Evolutionary conservation across 2,329 filamentous ascomycete genomes (phyloP).

Genomic region (Tolypocladium paradoxum): DNA sequence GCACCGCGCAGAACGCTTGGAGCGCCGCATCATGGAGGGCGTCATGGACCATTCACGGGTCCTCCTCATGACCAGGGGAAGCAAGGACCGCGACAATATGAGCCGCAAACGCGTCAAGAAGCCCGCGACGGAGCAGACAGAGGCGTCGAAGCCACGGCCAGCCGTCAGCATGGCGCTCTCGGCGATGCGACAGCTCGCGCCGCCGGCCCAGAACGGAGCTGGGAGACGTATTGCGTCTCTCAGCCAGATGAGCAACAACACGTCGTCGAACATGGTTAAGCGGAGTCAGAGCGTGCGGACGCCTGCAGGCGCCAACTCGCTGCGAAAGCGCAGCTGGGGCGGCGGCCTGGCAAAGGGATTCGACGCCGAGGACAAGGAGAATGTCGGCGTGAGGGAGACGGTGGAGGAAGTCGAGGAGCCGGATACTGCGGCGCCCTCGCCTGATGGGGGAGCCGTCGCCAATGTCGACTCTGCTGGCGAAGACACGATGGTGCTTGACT

Average conservation of each 20-base stretch:
- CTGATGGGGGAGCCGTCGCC: conserved; percentile 1
- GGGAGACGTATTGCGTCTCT: conserved; percentile 79
- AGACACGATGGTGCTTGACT: conserved; percentile 7
- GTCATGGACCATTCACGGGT: conserved; percentile 93
- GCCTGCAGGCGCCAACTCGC: conserved; percentile 31
- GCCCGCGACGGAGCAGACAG: conserved; percentile 15
- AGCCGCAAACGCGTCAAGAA: conserved; percentile 45
- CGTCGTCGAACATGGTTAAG: conserved; percentile 53
- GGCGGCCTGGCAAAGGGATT: conserved; percentile 37
- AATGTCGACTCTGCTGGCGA: conserved; percentile 5
- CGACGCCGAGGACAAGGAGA: conserved; percentile 51
- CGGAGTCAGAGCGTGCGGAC: conserved; percentile 70
- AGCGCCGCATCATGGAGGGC: conserved; percentile 86
- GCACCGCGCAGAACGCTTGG: conserved; percentile 72
- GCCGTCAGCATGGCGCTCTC: conserved; percentile 44
- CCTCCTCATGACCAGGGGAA: conserved; percentile 65
- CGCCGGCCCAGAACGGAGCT: conserved; percentile 40
- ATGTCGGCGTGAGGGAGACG: conserved; percentile 50
- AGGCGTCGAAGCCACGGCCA: conserved; percentile 14
- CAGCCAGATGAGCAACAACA: conserved; percentile 77
- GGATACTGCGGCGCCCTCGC: conserved; percentile 11
- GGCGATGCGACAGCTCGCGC: conserved; percentile 36
- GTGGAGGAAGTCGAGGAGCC: conserved; percentile 43
- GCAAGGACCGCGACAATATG: conserved; percentile 43
- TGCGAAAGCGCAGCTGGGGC: conserved; percentile 63